Evolutionary conservation across 2,329 filamentous ascomycete genomes (phyloP), one percentile per base, ranked within the genome.

Genomic region (Phyllosticta citribraziliensis): DNA sequence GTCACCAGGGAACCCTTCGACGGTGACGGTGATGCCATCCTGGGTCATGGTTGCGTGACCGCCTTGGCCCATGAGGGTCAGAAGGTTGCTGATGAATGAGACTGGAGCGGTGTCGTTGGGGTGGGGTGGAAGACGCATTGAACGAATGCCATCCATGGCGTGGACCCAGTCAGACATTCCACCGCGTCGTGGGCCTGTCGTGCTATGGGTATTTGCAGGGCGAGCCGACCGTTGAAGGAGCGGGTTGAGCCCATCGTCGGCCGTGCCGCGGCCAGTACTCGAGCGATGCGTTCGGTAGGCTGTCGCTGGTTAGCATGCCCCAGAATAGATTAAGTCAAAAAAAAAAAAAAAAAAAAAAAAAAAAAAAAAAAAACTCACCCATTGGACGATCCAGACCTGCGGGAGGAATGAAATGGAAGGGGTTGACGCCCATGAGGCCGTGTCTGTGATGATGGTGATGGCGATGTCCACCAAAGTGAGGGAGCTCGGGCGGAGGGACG

Each of bases 211-310:
- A 19, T 67, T 62, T 22, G 67, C 62, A 5, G 69, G 64, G 22
- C 73, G 70, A 62, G 75, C 77, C 54, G 74, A 73, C 61, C 89
- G 87, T 65, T 91, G 88, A 59, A 97, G 83, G 12, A 97, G 80
- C 52, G 93, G 93, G 69, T 97, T 97, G 22, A 86, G 81, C 3
- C 91, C 91, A 70, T 97, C 92, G 65, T 96, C 91, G 35, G 82
- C 80, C 27, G 80, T 80, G 61, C 82, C 80, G 58, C 82, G 76
- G 33, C 82, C 78, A 20, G 76, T 77, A 55, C 79, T 79, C 58
- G 81, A 73, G 61, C 84, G 79, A 67, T 85, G 81, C 8, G 77
- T 74, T 63, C 79, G 75, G 65, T 83, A 78, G 74, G 78, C 73
- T 24, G 74, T 72, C 14, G 73, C 71, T 61, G 55, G 60, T 62